These are phyloP conservation scores for Saprolegnia parasitica DNA, from an alignment of 352 stramenopile species.

Conservation along the genomic window DNA sequence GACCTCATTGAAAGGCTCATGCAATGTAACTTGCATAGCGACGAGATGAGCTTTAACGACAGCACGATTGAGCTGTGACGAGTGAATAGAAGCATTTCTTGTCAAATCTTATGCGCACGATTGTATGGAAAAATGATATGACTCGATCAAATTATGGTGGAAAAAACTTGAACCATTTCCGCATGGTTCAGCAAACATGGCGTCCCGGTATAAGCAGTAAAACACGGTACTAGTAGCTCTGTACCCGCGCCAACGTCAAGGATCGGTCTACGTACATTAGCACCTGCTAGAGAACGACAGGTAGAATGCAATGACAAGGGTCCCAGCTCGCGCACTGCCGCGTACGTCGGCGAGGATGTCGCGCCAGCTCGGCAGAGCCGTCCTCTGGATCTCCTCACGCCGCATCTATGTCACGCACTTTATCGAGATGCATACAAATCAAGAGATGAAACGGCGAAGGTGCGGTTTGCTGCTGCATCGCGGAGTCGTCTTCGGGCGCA, in stretches of 20 bases:
- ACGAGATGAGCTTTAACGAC: not conserved
- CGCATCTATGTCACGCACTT: slow-evolving; percentile 10
- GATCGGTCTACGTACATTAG: no score
- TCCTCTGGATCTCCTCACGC: not conserved
- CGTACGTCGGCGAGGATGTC: no score
- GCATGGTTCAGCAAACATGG: not conserved
- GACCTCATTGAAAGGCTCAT: not conserved
- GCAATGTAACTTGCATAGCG: not conserved
- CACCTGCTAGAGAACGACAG: no score
- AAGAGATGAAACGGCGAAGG: slow-evolving; percentile 1
- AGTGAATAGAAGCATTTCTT: not conserved
- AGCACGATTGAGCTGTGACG: not conserved
- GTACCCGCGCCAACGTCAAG: no score
- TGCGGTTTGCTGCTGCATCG: not conserved
- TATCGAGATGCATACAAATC: not conserved
- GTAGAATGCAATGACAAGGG: no score
- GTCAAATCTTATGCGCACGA: not conserved
- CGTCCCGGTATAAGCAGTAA: not conserved
- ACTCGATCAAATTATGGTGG: not conserved
- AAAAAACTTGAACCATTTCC: not conserved
- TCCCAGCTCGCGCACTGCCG: no score
- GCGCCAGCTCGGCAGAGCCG: not conserved
- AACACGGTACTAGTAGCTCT: no score
- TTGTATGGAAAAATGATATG: not conserved
- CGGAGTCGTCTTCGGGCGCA: slow-evolving; percentile 3